phyloP scores from a whole-genome alignment of 768 basidiomycete species.

The Phaeotremella fagi region DNA sequence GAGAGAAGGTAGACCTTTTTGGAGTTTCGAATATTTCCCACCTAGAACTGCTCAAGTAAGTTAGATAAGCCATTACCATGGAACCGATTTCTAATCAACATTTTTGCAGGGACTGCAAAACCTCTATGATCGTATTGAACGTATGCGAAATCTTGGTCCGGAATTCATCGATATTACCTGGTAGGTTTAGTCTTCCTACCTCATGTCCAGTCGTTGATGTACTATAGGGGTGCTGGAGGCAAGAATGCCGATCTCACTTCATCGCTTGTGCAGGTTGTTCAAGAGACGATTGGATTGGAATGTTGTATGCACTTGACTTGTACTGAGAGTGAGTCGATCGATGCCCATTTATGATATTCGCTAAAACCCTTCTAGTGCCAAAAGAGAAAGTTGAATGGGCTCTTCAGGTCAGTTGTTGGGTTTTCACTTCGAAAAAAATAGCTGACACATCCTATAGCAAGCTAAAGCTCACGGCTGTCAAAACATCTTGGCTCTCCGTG shows the following conservation, averaged over 20 bases:
- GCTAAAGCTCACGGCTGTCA: constrained; percentile 83
- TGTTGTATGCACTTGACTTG: constrained; percentile 99
- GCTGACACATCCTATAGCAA: constrained; percentile 55
- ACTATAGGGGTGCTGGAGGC: constrained; percentile 85
- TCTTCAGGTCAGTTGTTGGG: constrained; percentile 60
- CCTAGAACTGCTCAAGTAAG: constrained; percentile 85
- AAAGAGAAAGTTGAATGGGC: constrained; percentile 89
- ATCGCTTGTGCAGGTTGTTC: constrained; percentile 90
- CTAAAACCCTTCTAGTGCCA: constrained; percentile 57
- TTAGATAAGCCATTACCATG: not conserved
- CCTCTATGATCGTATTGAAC: constrained; percentile 94
- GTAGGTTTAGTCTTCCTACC: constrained; percentile 48
- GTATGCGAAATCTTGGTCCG: constrained; percentile 89
- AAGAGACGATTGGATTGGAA: constrained; percentile 85
- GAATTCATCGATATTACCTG: constrained; percentile 99
- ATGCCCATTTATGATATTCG: not conserved
- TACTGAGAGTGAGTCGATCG: constrained; percentile 62
- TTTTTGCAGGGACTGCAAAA: constrained; percentile 79
- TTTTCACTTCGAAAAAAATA: constrained; percentile 3
- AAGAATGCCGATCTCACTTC: constrained; percentile 90
- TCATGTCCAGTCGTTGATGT: constrained; percentile 1
- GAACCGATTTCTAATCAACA: not conserved
- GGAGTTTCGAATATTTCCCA: constrained; percentile 99
- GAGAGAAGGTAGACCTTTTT: constrained; percentile 84
- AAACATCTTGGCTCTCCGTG: constrained; percentile 87